phyloP scores from a whole-genome alignment of 345 rosid genomes.

The Brassica nigra region DNA sequence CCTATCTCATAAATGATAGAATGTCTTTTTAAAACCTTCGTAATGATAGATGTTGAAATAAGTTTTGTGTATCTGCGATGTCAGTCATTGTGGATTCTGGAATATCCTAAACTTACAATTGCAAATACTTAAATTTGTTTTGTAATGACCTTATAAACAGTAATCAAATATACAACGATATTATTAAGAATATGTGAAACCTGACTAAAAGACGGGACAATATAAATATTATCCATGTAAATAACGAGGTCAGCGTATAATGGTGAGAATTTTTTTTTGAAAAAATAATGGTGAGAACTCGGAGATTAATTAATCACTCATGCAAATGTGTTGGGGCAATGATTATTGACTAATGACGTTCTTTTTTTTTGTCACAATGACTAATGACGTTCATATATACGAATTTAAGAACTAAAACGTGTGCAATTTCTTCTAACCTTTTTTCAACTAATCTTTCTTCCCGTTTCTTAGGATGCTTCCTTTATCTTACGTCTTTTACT shows the following conservation, averaged over 20 bases:
- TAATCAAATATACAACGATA: neutral
- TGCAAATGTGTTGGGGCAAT: neutral
- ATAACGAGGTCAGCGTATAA: neutral
- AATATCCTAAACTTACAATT: neutral
- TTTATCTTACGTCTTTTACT: neutral
- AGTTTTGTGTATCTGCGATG: neutral
- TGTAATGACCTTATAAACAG: neutral
- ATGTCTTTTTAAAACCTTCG: neutral
- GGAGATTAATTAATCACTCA: neutral
- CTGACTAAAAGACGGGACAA: neutral
- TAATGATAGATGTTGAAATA: neutral
- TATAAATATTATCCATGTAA: neutral
- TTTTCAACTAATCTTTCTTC: constrained; percentile 21
- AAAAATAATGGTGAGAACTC: neutral
- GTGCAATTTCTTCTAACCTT: neutral
- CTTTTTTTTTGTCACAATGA: neutral
- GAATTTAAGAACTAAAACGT: constrained; percentile 1
- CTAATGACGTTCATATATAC: neutral
- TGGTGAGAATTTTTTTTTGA: neutral
- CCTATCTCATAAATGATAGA: neutral
- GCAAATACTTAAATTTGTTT: neutral
- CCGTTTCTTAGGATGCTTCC: constrained; percentile 8
- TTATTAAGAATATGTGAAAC: neutral
- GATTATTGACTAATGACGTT: constrained; percentile 8
- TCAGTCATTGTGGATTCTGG: neutral